A percentile compares a stretch with the other conserved stretches of the same genome.
Evolutionary conservation across 2,329 filamentous ascomycete genomes (phyloP).

Genomic region (Aspergillus caelatus): DNA sequence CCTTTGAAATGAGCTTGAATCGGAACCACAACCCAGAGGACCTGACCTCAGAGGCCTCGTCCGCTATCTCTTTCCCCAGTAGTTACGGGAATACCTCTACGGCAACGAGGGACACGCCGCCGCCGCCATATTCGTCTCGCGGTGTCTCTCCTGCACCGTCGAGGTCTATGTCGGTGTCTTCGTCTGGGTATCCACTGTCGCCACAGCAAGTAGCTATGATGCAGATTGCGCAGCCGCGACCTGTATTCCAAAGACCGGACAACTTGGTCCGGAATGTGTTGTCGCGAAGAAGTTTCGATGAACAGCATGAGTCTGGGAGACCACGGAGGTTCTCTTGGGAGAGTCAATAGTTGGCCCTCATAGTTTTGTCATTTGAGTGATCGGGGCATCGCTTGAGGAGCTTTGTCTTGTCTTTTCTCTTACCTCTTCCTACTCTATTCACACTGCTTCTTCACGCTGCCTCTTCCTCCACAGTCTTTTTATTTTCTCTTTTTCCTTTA

Average conservation of each 20-base stretch:
- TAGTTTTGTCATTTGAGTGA: background rate
- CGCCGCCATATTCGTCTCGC: constrained; percentile 44
- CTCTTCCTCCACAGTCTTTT: background rate
- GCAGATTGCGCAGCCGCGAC: constrained; percentile 32
- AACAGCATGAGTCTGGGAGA: background rate
- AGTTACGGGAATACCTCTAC: constrained; percentile 50
- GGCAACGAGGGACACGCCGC: constrained; percentile 46
- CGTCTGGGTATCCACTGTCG: constrained; percentile 13
- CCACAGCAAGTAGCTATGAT: constrained; percentile 27
- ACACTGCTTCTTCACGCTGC: too few relatives aligned
- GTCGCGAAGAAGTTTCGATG: constrained; percentile 9
- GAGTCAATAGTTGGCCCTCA: constrained; percentile 20
- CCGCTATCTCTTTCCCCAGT: constrained; percentile 45
- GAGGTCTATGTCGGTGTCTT: constrained; percentile 37
- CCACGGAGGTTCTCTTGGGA: constrained; percentile 30
- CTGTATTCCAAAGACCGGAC: constrained; percentile 25
- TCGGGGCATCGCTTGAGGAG: background rate
- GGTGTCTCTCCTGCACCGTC: constrained; percentile 32
- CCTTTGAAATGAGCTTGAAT: constrained; percentile 22
- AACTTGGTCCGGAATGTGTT: background rate
- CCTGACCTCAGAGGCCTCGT: constrained; percentile 42
- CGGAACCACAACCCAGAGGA: constrained; percentile 25
- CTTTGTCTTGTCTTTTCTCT: background rate
- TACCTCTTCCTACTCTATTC: background rate
- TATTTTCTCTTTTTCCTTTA: background rate